Conservation (phyloP, 2,329 filamentous ascomycete genomes). For the Trichophyton mentagrophytes region DNA sequence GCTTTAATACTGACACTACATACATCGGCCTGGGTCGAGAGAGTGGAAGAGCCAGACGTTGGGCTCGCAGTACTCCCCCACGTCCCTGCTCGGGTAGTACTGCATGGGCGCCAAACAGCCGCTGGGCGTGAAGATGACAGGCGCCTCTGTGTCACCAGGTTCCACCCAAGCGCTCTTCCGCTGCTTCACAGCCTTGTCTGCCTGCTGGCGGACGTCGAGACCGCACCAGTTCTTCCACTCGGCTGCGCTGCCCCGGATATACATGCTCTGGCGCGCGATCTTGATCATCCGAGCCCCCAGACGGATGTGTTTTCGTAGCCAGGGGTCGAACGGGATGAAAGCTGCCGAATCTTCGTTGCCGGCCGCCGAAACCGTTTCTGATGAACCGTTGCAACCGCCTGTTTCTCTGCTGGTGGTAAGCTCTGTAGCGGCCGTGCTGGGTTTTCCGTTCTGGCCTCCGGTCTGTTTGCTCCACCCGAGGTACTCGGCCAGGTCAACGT, state of each 20-base stretch:
- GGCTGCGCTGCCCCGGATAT: not conserved
- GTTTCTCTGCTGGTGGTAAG: not conserved
- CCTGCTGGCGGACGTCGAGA: not conserved
- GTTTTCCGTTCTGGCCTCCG: not conserved
- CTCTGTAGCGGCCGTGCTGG: too few species aligned
- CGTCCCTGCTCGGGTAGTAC: not conserved
- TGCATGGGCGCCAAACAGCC: not conserved
- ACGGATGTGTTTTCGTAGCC: constrained; percentile 1
- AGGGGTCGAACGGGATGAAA: not conserved
- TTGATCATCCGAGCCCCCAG: not conserved
- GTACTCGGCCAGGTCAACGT: not conserved
- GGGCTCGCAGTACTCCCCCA: not conserved
- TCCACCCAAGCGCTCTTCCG: not conserved
- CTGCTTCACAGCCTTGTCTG: not conserved
- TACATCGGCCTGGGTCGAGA: not conserved
- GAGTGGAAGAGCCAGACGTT: constrained; percentile 1
- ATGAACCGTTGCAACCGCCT: not conserved
- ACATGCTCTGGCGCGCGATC: not conserved
- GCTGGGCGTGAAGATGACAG: not conserved
- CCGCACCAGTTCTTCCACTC: not conserved
- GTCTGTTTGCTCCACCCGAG: not conserved
- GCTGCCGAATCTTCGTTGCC: not conserved
- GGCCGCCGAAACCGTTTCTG: not conserved
- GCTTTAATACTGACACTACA: not conserved
- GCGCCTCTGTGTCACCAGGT: not conserved